Base-by-base conservation (phyloP, 2,329 filamentous ascomycete species). In the Nothophaeocryptopus gaeumannii region DNA sequence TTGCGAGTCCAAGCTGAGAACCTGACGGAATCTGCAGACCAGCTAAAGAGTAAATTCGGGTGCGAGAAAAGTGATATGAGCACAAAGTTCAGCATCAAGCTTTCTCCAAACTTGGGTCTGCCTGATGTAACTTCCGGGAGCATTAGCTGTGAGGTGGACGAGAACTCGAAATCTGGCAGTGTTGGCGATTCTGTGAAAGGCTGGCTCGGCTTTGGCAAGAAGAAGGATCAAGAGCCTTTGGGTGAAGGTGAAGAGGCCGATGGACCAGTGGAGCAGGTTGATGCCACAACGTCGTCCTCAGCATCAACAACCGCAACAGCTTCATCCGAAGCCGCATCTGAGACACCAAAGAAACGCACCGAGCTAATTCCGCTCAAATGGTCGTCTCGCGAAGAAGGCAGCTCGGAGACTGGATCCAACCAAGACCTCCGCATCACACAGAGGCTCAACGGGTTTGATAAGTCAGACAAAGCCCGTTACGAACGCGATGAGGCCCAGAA, bases 131-230 rank as follows among this genome's bases (percentile, higher is more conserved):
- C 80, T 48, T 82, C 82, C 61, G 87, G 86, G n/a, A 79, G 79
- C 49, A 84, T 93, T 5, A 91, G 91, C 68, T 99, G 93, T 65
- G 88, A 95, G 67, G 81, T 86, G 20, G 88, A 95, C 45, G 79
- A 78, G 4, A 69, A 72, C 8, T 83, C 84, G 39, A 82, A 82
- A 70, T 89, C 90, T 68, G 88, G 88, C 56, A 84, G 86, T 44
- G 81, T 97, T 41, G 88, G 96, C 40, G 92, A 96, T 64, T 91
- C 89, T 37, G 89, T 97, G 58, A 99, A 99, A 78, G 95, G 91
- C 58, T 81, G 96, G 55, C 95, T 99, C 66, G 93, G 93, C 5
- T 91, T 97, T 66, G 93, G 92, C 20, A 88, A 88, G 64, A 89
- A 89, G 73, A 95, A 95, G 72, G 88, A 92, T 48, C 87, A 96